phyloP scores from a whole-genome alignment of 331 rosid species.

The Dryas integrifolia region DNA sequence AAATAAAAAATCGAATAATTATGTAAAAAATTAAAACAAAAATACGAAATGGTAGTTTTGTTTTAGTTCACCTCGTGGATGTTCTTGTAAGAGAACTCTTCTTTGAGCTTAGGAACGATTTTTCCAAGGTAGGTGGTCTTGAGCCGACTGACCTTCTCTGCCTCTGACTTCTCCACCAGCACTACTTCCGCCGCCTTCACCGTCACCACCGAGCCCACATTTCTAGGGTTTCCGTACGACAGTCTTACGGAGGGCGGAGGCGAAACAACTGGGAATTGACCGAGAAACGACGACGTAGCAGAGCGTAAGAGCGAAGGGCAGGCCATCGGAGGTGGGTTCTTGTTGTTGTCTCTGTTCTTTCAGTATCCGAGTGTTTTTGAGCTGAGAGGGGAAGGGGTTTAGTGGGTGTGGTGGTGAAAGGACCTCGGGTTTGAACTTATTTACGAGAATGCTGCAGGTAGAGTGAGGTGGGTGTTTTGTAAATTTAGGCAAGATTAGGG shows the following conservation, averaged over 20 bases:
- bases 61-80: conserved; percentile 52
- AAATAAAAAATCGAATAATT: neutral
- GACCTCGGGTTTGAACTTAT: neutral
- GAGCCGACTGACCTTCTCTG: conserved; percentile 59
- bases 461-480: neutral
- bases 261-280: conserved; percentile 44
- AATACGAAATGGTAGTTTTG: neutral
- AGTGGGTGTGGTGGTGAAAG: neutral
- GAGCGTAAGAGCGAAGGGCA: conserved; percentile 61
- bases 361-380: neutral
- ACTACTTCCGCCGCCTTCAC: conserved; percentile 64
- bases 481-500: neutral
- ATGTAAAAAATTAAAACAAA: neutral
- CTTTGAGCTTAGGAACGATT: conserved; percentile 74
- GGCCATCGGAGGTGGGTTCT: conserved; percentile 44
- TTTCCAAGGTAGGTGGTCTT: conserved; percentile 58
- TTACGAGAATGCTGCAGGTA: neutral
- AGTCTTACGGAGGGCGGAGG: conserved; percentile 24
- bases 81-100: conserved; percentile 75
- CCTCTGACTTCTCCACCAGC: conserved; percentile 79
- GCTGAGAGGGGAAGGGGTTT: conserved; percentile 1
- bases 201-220: conserved; percentile 24
- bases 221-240: conserved; percentile 34
- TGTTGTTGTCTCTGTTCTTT: neutral
- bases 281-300: conserved; percentile 56